phyloP scores from a whole-genome alignment of 371 early-diverging fungal genomes.

The Apophysomyces ossiformis region DNA sequence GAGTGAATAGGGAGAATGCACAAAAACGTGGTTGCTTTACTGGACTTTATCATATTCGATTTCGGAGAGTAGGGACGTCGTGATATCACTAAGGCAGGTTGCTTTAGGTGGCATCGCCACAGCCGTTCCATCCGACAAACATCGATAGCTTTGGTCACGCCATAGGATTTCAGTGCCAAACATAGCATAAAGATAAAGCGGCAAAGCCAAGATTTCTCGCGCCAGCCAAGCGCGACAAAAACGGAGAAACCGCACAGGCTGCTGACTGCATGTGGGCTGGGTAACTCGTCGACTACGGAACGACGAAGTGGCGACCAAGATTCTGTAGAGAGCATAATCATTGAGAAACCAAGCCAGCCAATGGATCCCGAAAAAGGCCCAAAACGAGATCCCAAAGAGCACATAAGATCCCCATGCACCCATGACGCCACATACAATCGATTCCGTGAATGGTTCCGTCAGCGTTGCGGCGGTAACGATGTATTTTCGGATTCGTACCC shows the following conservation, averaged over 20 bases:
- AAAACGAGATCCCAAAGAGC: conserved; percentile 46
- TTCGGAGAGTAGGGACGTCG: conserved; percentile 12
- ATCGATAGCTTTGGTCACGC: conserved; percentile 73
- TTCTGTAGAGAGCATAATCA: conserved; percentile 66
- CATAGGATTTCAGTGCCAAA: conserved; percentile 83
- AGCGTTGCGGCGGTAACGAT: conserved; percentile 86
- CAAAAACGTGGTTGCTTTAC: neutral
- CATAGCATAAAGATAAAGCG: conserved; percentile 82
- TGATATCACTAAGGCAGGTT: conserved; percentile 3
- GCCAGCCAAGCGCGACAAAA: conserved; percentile 71
- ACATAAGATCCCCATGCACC: conserved; percentile 64
- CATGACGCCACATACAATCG: conserved; percentile 75
- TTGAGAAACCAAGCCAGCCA: conserved; percentile 74
- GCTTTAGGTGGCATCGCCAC: conserved; percentile 23
- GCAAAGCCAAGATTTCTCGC: conserved; percentile 84
- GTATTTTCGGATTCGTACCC: conserved; percentile 93
- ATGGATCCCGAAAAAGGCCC: conserved; percentile 68
- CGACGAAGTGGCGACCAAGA: conserved; percentile 42
- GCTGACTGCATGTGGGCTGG: conserved; percentile 9
- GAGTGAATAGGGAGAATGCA: too few relatives aligned
- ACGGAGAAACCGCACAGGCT: conserved; percentile 10
- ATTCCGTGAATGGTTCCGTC: conserved; percentile 92
- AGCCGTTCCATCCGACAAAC: conserved; percentile 65
- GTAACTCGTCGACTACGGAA: conserved; percentile 23
- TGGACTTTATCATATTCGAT: conserved; percentile 11